A percentile compares a stretch with the other conserved stretches of the same genome.
Conservation (phyloP, 2,329 filamentous ascomycete genomes). For the Clonostachys sp. region DNA sequence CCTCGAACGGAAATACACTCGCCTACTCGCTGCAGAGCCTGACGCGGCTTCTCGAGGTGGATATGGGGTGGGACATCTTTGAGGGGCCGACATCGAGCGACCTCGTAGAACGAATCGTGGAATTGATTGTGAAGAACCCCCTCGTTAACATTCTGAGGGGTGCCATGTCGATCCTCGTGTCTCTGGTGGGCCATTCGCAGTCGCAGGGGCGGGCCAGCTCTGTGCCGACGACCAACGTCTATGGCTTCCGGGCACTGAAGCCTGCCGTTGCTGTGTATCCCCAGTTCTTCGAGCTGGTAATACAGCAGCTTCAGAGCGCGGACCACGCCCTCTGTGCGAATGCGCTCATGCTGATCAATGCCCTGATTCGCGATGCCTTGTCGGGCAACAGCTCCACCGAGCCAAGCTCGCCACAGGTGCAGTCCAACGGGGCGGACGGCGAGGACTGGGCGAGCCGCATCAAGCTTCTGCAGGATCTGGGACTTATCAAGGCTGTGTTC, state of each 20-base stretch:
- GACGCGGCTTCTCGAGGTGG: conserved; percentile 82
- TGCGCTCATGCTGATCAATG: conserved; percentile 91
- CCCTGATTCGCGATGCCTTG: conserved; percentile 87
- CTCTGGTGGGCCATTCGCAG: conserved; percentile 83
- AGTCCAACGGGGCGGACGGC: conserved; percentile 17
- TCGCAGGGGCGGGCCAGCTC: conserved; percentile 22
- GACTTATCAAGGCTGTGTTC: conserved; percentile 88
- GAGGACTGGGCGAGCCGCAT: conserved; percentile 96
- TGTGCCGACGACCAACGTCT: conserved; percentile 45
- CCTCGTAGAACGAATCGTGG: conserved; percentile 73
- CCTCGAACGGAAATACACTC: conserved; percentile 85
- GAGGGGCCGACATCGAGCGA: conserved; percentile 59
- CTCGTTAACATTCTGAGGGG: conserved; percentile 96
- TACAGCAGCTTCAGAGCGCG: conserved; percentile 85
- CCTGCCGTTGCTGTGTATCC: conserved; percentile 88
- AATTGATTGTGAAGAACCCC: conserved; percentile 90
- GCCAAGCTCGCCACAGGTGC: conserved; percentile 33
- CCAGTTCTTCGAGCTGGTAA: conserved; percentile 90
- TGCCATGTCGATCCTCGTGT: conserved; percentile 93
- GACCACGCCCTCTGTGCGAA: conserved; percentile 96
- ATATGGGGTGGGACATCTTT: conserved; percentile 95
- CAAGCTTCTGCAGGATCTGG: conserved; percentile 86
- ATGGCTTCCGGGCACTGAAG: conserved; percentile 87
- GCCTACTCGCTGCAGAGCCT: conserved; percentile 92
- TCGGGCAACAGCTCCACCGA: conserved; percentile 68